phyloP scores from a whole-genome alignment of 192 early-diverging fungal species.

The Haplosporangium gracile region DNA sequence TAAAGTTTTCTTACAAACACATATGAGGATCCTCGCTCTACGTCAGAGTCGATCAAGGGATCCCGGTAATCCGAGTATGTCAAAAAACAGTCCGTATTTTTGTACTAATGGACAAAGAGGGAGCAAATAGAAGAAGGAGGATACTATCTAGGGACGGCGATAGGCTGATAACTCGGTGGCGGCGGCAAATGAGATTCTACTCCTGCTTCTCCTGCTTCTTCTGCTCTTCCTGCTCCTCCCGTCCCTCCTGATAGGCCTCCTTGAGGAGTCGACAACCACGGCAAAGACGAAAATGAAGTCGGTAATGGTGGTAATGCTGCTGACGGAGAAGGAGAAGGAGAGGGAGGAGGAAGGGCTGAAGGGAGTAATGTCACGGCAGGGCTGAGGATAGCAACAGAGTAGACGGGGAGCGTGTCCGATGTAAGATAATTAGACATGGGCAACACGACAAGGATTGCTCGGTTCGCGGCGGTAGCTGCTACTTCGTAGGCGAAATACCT shows the following conservation, averaged over 20 bases:
- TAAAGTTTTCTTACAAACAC: too few relatives aligned
- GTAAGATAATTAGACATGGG: not conserved
- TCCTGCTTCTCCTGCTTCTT: not conserved
- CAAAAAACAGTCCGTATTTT: not conserved
- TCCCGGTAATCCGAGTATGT: not conserved
- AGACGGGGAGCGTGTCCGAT: not conserved
- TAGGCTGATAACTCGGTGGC: conserved; percentile 1
- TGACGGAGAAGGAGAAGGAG: not conserved
- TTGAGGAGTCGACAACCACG: not conserved
- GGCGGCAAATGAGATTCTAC: not conserved
- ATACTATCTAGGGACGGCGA: not conserved
- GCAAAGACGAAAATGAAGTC: not conserved
- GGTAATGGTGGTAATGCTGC: not conserved
- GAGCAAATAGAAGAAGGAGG: too few relatives aligned
- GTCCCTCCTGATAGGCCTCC: not conserved
- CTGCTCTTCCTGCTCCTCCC: not conserved
- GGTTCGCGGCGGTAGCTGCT: not conserved
- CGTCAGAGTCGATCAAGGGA: not conserved
- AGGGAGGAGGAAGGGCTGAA: not conserved
- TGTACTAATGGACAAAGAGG: not conserved
- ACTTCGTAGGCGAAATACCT: not conserved
- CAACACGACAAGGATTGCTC: not conserved
- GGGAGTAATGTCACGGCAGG: too few relatives aligned
- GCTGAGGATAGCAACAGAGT: not conserved
- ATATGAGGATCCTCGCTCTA: not conserved